Percentiles rank a stretch among this genome's conserved stretches.
Evolutionary conservation across 306 rosid species (phyloP).

Genomic region (Rosa lucieae): DNA sequence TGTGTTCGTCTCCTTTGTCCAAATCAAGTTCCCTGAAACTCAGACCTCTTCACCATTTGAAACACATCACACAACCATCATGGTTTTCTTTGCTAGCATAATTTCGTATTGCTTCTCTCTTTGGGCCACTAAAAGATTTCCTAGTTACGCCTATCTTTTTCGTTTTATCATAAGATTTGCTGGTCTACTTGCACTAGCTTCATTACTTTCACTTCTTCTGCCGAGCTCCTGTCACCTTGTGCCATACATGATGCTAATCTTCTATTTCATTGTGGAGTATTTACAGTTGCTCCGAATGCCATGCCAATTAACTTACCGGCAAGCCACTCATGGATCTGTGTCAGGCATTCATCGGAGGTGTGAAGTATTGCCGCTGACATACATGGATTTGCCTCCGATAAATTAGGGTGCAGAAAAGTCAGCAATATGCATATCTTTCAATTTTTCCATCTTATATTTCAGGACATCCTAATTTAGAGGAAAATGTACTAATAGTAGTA

Average conservation of each 20-base stretch:
- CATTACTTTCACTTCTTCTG: slow-evolving; percentile 2
- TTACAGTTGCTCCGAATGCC: background rate
- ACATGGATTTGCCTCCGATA: background rate
- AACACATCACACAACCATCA: background rate
- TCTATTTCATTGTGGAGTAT: background rate
- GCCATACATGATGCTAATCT: background rate
- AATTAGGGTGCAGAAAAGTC: background rate
- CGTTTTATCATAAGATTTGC: background rate
- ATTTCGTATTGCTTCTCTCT: background rate
- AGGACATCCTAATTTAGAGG: too few species aligned
- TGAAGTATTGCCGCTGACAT: background rate
- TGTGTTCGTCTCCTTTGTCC: background rate
- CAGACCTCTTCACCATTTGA: background rate
- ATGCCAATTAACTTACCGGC: background rate
- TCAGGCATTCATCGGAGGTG: background rate
- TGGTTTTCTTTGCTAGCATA: background rate
- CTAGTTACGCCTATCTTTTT: background rate
- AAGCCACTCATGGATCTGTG: too few species aligned
- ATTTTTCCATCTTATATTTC: too few species aligned
- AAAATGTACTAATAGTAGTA: too few species aligned
- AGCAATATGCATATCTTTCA: too few species aligned
- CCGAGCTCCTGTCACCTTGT: background rate
- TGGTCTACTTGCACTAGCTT: background rate
- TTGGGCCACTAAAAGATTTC: background rate
- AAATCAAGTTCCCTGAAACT: background rate